Percentiles rank a stretch among this genome's conserved stretches.
phyloP scores from a whole-genome alignment of 192 early-diverging fungal species.

The Umbelopsis sp. region DNA sequence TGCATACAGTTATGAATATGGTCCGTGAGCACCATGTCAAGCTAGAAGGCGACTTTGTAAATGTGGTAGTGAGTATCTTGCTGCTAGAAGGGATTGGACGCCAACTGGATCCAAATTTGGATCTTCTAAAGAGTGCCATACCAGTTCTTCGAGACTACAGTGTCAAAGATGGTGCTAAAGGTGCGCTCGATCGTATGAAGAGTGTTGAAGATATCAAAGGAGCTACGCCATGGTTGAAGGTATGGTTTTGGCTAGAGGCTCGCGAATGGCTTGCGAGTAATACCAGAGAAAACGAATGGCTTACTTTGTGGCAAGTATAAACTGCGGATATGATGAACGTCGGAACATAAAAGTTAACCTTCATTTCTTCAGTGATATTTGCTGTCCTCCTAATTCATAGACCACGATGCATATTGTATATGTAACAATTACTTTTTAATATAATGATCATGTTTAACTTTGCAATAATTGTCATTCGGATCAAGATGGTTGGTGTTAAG shows the following conservation, averaged over 20 bases:
- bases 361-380: background rate
- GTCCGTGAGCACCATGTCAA: conserved; percentile 92
- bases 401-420: background rate
- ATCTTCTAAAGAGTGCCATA: conserved; percentile 82
- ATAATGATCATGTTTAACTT: too few species aligned
- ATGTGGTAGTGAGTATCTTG: conserved; percentile 89
- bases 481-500: too few species aligned
- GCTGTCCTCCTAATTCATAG: conserved; percentile 6
- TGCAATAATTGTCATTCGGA: too few species aligned
- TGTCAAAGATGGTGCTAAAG: conserved; percentile 49
- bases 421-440: too few species aligned
- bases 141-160: conserved; percentile 70
- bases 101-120: conserved; percentile 86
- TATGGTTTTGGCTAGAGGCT: conserved; percentile 64
- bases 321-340: background rate
- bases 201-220: conserved; percentile 41
- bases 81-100: conserved; percentile 94
- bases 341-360: background rate
- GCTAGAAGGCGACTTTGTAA: conserved; percentile 94
- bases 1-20: conserved; percentile 80
- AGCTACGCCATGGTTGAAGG: conserved; percentile 53
- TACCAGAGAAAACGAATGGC: conserved; percentile 38
- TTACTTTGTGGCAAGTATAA: conserved; percentile 36
- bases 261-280: conserved; percentile 48
- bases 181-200: conserved; percentile 47